Evolutionary conservation across 2,329 filamentous ascomycete genomes (phyloP).

Genomic region (Botrytis deweyae): DNA sequence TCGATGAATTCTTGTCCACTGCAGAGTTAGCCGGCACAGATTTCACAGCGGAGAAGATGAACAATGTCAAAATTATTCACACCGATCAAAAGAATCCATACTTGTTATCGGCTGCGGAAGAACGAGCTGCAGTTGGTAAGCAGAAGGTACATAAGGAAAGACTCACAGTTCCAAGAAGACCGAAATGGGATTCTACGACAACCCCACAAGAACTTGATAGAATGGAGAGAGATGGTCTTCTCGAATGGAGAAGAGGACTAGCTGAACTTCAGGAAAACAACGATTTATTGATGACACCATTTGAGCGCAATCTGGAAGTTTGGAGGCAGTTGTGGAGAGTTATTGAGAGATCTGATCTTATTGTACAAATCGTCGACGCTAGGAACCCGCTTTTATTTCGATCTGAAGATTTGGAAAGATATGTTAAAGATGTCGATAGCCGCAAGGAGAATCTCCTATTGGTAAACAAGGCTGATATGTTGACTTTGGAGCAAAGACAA

Average conservation of each 20-base stretch:
- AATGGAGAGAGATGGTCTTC: constrained; percentile 74
- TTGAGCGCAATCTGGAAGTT: constrained; percentile 95
- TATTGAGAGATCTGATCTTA: constrained; percentile 90
- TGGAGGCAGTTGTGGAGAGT: constrained; percentile 98
- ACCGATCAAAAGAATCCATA: constrained; percentile 95
- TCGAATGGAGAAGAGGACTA: constrained; percentile 86
- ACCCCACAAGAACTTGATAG: constrained; percentile 79
- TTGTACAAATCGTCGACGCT: constrained; percentile 98
- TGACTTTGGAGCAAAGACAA: constrained; percentile 80
- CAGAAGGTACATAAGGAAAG: constrained; percentile 76
- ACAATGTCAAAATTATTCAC: constrained; percentile 98
- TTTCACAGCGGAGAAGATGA: constrained; percentile 98
- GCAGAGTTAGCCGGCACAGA: constrained; percentile 97
- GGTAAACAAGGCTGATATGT: constrained; percentile 99
- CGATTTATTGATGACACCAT: constrained; percentile 94
- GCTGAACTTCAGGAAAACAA: constrained; percentile 93
- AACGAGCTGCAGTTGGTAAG: constrained; percentile 74
- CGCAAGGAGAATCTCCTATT: constrained; percentile 88
- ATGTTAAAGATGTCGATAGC: constrained; percentile 88
- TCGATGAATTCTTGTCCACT: constrained; percentile 95
- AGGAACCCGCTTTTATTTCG: constrained; percentile 92
- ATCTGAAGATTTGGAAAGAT: constrained; percentile 87
- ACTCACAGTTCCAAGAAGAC: constrained; percentile 85
- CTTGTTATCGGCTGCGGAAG: constrained; percentile 79
- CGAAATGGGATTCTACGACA: constrained; percentile 82